A percentile compares a stretch with the other conserved stretches of the same genome.
phyloP scores from a whole-genome alignment of 371 early-diverging fungal genomes.

The Mortierella sp. region DNA sequence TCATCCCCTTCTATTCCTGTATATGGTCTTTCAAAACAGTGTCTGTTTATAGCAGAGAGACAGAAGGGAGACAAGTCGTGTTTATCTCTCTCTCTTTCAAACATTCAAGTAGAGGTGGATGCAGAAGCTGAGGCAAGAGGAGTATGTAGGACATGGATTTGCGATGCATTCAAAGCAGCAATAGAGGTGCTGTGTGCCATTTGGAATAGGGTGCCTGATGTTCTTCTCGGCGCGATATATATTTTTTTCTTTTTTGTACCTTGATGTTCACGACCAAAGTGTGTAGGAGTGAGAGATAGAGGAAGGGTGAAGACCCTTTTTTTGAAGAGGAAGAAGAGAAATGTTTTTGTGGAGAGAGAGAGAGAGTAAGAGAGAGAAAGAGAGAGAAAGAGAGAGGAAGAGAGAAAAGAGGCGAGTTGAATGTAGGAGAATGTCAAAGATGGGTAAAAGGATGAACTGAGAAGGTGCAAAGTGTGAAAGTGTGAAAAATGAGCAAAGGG shows the following conservation, averaged over 20 bases:
- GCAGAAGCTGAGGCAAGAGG: neutral
- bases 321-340: neutral
- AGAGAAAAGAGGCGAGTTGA: neutral
- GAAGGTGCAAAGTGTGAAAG: no score
- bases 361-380: neutral
- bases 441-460: neutral
- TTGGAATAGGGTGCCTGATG: neutral
- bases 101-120: neutral
- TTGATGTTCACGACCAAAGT: neutral
- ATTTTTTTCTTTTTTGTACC: neutral
- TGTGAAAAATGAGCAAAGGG: conserved; percentile 6
- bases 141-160: neutral
- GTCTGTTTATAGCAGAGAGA: neutral
- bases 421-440: neutral
- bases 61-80: no score
- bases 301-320: neutral
- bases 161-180: neutral
- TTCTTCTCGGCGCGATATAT: neutral
- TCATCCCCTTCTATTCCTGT: no score
- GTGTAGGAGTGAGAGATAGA: neutral
- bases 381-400: conserved; percentile 1
- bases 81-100: neutral
- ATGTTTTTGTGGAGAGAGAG: neutral
- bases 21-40: no score
- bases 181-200: neutral